These are phyloP conservation scores for Colletotrichum chrysophilum DNA, from an alignment of 2,329 filamentous ascomycete genomes.

Conservation along the genomic window DNA sequence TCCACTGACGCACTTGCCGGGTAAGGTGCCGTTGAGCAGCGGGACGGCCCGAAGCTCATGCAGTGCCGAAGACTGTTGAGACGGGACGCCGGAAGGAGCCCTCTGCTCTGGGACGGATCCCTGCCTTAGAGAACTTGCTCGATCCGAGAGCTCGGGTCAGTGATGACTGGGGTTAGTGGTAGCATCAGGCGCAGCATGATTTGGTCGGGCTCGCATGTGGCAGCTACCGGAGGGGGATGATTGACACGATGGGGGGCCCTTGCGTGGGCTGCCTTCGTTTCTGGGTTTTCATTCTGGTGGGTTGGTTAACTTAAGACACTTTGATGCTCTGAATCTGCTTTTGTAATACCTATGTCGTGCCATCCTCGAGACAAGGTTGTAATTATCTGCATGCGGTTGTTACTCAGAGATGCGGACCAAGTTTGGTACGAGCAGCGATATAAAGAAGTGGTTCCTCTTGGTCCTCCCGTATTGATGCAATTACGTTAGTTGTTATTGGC, in stretches of 20 bases:
- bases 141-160: neutral
- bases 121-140: neutral
- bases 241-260: neutral
- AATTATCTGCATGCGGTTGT: neutral
- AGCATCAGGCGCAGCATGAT: neutral
- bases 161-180: neutral
- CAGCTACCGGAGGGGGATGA: neutral
- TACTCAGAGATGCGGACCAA: too few relatives aligned
- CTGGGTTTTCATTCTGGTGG: neutral
- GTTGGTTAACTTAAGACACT: too few relatives aligned
- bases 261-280: neutral
- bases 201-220: neutral
- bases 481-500: neutral
- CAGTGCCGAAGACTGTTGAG: neutral
- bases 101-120: neutral
- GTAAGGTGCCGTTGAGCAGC: neutral
- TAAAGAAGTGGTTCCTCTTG: accelerated
- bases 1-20: neutral
- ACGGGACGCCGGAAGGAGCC: neutral
- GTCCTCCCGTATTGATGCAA: neutral
- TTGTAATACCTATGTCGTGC: neutral
- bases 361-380: neutral
- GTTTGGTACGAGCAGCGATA: neutral
- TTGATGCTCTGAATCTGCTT: neutral
- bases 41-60: neutral